These are phyloP conservation scores for Rheum nobile DNA, from an alignment of 148 eudicot genomes.

Conservation along the genomic window DNA sequence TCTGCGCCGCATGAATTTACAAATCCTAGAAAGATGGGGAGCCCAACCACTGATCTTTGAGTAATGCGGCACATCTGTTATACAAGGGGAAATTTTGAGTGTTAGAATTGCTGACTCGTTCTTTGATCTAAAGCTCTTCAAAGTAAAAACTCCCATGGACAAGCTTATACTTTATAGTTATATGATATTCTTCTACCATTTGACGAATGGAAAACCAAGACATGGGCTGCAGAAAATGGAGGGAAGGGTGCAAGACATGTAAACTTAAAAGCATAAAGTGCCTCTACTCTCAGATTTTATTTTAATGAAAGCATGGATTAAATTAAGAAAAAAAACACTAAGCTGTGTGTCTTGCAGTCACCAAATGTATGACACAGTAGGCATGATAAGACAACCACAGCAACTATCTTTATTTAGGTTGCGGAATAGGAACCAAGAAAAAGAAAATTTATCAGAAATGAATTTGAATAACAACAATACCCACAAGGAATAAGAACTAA, in stretches of 20 bases:
- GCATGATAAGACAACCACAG: background rate
- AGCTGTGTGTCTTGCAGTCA: background rate
- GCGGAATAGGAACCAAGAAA: too few species aligned
- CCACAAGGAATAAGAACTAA: background rate
- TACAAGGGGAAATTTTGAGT: background rate
- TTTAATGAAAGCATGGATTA: background rate
- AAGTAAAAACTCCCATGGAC: too few species aligned
- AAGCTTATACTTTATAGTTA: too few species aligned
- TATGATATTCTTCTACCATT: too few species aligned
- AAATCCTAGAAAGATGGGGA: conserved; percentile 40
- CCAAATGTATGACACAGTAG: background rate
- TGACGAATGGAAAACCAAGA: too few species aligned
- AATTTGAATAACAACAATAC: background rate
- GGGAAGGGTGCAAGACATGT: too few species aligned
- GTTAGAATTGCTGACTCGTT: background rate
- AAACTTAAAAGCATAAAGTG: too few species aligned
- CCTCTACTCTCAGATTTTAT: too few species aligned
- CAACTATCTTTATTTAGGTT: background rate
- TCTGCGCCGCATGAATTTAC: conserved; percentile 41
- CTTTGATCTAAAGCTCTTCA: background rate
- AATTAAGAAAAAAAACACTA: background rate
- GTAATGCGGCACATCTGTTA: conserved; percentile 42
- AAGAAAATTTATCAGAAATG: background rate
- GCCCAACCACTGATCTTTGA: conserved; percentile 14
- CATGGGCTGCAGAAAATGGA: too few species aligned